These are phyloP conservation scores for Parastagonospora nodorum DNA, from an alignment of 2,329 filamentous ascomycete species.

Conservation along the genomic window DNA sequence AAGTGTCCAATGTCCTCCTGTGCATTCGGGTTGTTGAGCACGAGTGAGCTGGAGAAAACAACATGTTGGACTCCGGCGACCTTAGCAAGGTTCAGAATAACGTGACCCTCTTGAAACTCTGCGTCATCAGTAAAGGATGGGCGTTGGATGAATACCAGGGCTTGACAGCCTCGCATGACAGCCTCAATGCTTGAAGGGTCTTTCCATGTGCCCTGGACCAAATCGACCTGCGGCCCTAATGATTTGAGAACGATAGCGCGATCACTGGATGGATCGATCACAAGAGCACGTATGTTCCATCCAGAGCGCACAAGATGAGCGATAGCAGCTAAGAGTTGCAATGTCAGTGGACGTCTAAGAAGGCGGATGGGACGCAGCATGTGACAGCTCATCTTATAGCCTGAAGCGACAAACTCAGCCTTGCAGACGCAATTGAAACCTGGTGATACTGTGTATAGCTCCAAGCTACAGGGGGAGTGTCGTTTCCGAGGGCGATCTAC, in stretches of 20 bases:
- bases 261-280: slow-evolving; percentile 30
- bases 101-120: slow-evolving; percentile 20
- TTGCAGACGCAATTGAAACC: too few relatives aligned
- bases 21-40: slow-evolving; percentile 16
- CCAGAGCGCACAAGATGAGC: slow-evolving; percentile 31
- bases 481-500: too few relatives aligned
- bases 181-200: slow-evolving; percentile 31
- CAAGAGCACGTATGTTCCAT: slow-evolving; percentile 41
- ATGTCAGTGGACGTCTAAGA: too few relatives aligned
- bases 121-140: slow-evolving; percentile 23
- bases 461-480: too few relatives aligned
- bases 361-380: too few relatives aligned
- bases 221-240: slow-evolving; percentile 24
- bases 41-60: slow-evolving; percentile 28
- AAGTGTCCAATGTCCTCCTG: slow-evolving; percentile 7
- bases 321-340: slow-evolving; percentile 9
- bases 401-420: too few relatives aligned
- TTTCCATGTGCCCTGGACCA: slow-evolving; percentile 41
- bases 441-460: too few relatives aligned
- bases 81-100: slow-evolving; percentile 35
- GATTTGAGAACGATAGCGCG: slow-evolving; percentile 32
- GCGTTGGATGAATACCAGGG: slow-evolving; percentile 30
- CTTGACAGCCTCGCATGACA: slow-evolving; percentile 39
- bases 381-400: too few relatives aligned
- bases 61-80: slow-evolving; percentile 38